Evolutionary conservation across 1,284 basidiomycete species (phyloP).

Genomic region (Rhodotorula sp.): DNA sequence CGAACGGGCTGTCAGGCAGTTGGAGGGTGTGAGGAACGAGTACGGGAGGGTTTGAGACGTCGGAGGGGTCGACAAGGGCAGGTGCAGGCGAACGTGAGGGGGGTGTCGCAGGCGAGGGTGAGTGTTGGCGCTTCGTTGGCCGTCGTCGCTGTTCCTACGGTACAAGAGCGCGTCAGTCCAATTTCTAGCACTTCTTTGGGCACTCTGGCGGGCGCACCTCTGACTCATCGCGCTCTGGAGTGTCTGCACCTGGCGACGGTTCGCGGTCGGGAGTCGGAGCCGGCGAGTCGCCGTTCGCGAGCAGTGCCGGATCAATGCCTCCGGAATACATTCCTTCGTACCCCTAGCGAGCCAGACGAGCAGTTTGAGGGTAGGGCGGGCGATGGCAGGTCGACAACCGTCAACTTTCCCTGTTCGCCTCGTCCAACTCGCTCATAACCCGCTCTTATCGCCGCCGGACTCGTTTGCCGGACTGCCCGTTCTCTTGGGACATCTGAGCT

Average conservation of each 20-base stretch:
- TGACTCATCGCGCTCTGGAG: not conserved
- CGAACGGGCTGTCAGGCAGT: conserved; percentile 16
- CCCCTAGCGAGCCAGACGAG: not conserved
- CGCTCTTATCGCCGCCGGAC: not conserved
- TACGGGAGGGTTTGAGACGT: conserved; percentile 15
- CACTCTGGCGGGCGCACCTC: not conserved
- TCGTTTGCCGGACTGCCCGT: not conserved
- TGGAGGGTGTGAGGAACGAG: conserved; percentile 7
- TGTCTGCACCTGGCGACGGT: too few relatives aligned
- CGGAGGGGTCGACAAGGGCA: not conserved
- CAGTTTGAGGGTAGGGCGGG: not conserved
- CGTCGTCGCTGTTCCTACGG: conserved; percentile 2
- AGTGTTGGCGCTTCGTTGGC: conserved; percentile 17
- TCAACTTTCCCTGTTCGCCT: not conserved
- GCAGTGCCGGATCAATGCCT: not conserved
- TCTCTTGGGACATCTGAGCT: not conserved
- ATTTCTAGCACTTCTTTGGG: accelerated
- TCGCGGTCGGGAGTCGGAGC: not conserved
- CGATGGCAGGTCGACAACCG: not conserved
- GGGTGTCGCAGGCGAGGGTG: conserved; percentile 1
- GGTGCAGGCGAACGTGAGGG: not conserved
- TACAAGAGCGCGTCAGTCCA: not conserved
- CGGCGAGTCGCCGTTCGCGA: not conserved
- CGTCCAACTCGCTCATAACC: too few relatives aligned
- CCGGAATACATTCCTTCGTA: not conserved